These are phyloP conservation scores for Carallia pectinifolia DNA, from an alignment of 345 rosid genomes.

Conservation along the genomic window DNA sequence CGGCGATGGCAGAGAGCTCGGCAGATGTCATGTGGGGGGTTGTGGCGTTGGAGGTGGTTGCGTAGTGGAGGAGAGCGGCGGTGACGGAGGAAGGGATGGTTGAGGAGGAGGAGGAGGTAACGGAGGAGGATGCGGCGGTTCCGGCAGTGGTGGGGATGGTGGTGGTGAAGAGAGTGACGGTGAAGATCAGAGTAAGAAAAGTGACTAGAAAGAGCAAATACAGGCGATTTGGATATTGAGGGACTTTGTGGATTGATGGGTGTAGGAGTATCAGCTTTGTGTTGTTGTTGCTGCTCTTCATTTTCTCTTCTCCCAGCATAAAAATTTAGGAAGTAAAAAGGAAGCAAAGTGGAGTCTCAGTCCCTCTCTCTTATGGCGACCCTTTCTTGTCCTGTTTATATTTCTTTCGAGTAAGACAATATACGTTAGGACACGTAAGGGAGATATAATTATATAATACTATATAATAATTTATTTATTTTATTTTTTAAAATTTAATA, in stretches of 20 bases:
- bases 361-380: background rate
- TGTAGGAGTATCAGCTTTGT: conserved; percentile 78
- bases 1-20: conserved; percentile 61
- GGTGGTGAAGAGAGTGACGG: conserved; percentile 58
- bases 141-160: conserved; percentile 18
- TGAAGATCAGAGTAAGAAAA: conserved; percentile 67
- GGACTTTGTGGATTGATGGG: conserved; percentile 56
- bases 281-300: conserved; percentile 50
- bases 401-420: no score
- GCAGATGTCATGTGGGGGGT: conserved; percentile 52
- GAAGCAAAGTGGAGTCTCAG: no score
- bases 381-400: background rate
- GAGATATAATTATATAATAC: no score
- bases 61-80: conserved; percentile 72
- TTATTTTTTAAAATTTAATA: no score
- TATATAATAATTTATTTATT: no score
- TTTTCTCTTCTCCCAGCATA: conserved; percentile 6
- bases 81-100: conserved; percentile 46
- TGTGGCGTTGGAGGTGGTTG: conserved; percentile 51
- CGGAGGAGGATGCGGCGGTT: conserved; percentile 26
- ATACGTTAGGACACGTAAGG: no score
- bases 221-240: conserved; percentile 44
- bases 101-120: conserved; percentile 19
- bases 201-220: conserved; percentile 57
- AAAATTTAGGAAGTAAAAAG: no score